phyloP scores from a whole-genome alignment of 331 rosid species.

The Phaseolus coccineus region DNA sequence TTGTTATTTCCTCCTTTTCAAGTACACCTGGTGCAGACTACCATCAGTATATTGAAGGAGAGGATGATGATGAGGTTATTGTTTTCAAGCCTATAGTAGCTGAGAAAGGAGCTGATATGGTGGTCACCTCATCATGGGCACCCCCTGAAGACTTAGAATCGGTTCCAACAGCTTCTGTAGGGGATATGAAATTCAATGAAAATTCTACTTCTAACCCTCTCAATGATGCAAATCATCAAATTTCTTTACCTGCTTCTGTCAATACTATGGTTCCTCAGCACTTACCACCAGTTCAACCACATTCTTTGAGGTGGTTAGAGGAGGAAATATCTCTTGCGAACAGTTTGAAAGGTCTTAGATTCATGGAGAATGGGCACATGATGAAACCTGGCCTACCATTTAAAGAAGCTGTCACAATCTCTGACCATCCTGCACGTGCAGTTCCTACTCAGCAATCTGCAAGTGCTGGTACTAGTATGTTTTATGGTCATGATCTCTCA shows the following conservation, averaged over 20 bases:
- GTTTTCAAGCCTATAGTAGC: constrained; percentile 85
- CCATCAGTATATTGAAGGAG: constrained; percentile 64
- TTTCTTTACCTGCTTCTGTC: constrained; percentile 57
- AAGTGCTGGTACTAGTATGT: constrained; percentile 42
- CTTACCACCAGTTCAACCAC: constrained; percentile 62
- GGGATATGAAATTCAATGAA: constrained; percentile 49
- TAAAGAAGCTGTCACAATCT: constrained; percentile 49
- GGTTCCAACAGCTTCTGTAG: constrained; percentile 54
- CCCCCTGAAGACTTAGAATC: constrained; percentile 52
- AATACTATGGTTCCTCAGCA: constrained; percentile 56
- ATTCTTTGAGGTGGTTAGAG: constrained; percentile 58
- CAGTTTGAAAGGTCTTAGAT: constrained; percentile 65
- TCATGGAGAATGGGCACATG: constrained; percentile 72
- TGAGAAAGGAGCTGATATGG: constrained; percentile 68
- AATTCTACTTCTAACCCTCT: too few relatives aligned
- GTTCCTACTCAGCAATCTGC: constrained; percentile 65
- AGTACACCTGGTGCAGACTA: constrained; percentile 53
- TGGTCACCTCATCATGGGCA: constrained; percentile 47
- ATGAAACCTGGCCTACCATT: constrained; percentile 60
- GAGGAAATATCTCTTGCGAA: constrained; percentile 69
- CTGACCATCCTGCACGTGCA: constrained; percentile 47
- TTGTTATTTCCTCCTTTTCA: constrained; percentile 46
- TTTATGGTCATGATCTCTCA: constrained; percentile 57
- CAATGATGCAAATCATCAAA: constrained; percentile 47
- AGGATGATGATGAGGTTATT: constrained; percentile 97